Percentiles rank a stretch among this genome's conserved stretches.
Conservation (phyloP, 805 yeast genomes). For the Saitoella complicata region DNA sequence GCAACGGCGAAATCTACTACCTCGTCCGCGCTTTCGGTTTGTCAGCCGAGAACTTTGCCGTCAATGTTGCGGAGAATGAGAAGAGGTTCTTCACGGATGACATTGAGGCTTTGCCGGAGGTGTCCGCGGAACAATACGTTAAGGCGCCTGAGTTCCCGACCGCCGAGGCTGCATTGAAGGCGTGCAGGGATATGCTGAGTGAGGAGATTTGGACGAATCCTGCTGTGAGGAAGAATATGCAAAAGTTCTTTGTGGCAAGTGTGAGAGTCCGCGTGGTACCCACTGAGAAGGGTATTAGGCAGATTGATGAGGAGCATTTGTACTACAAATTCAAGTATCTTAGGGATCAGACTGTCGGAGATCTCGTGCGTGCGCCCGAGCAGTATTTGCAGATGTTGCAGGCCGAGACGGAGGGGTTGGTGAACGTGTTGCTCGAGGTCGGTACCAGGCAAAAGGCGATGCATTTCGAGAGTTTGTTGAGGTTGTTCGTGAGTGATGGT, state of each 20-base stretch:
- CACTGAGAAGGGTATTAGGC: constrained; percentile 67
- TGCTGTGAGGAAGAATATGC: constrained; percentile 46
- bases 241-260: constrained; percentile 40
- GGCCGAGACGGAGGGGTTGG: constrained; percentile 69
- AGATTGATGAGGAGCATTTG: constrained; percentile 64
- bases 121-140: constrained; percentile 30
- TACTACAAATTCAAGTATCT: constrained; percentile 88
- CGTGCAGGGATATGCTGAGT: constrained; percentile 58
- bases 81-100: constrained; percentile 63
- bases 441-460: constrained; percentile 7
- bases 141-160: constrained; percentile 6
- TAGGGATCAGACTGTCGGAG: constrained; percentile 58
- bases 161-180: constrained; percentile 42
- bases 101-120: constrained; percentile 42
- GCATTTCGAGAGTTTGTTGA: constrained; percentile 24
- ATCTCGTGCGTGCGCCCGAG: constrained; percentile 62
- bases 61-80: constrained; percentile 52
- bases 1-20: constrained; percentile 44
- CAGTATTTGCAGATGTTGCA: constrained; percentile 75
- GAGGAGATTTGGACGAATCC: constrained; percentile 73
- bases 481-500: constrained; percentile 27
- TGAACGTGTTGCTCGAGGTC: constrained; percentile 41
- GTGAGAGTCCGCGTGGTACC: constrained; percentile 52
- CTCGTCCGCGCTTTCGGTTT: constrained; percentile 61
- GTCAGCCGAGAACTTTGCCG: constrained; percentile 66